phyloP scores from a whole-genome alignment of 2,329 filamentous ascomycete genomes.

The Diaporthe velutina region DNA sequence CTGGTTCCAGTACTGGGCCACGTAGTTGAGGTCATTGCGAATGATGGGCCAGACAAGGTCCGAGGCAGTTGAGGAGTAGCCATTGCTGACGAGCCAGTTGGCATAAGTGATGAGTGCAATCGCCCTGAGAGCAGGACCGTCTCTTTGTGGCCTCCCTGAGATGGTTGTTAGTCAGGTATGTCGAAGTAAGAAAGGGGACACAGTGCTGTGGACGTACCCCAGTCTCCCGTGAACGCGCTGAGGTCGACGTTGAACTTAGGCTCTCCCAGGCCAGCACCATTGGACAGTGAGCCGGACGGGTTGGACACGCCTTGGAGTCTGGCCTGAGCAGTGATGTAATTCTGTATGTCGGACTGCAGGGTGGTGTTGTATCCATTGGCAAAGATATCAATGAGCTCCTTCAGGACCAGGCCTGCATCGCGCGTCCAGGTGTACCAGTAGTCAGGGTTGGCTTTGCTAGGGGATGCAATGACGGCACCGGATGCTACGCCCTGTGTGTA shows the following conservation, averaged over 20 bases:
- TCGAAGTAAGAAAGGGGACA: not conserved
- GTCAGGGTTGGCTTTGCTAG: constrained; percentile 65
- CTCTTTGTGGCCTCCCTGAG: constrained; percentile 79
- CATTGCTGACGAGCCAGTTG: constrained; percentile 78
- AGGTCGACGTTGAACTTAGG: constrained; percentile 79
- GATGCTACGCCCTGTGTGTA: constrained; percentile 59
- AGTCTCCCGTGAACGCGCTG: constrained; percentile 73
- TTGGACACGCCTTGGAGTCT: constrained; percentile 76
- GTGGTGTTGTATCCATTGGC: constrained; percentile 66
- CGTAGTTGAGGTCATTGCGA: constrained; percentile 81
- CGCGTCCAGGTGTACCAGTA: constrained; percentile 86
- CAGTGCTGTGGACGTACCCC: constrained; percentile 60
- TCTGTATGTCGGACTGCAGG: constrained; percentile 72
- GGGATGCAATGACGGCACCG: constrained; percentile 70
- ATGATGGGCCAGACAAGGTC: constrained; percentile 79
- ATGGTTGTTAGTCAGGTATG: constrained; percentile 14
- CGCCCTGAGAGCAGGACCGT: constrained; percentile 83
- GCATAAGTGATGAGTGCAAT: constrained; percentile 80
- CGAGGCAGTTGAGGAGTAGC: constrained; percentile 68
- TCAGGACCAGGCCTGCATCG: constrained; percentile 79
- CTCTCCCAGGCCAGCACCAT: constrained; percentile 73
- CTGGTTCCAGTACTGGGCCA: constrained; percentile 75
- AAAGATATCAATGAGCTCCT: constrained; percentile 77
- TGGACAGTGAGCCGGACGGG: constrained; percentile 71
- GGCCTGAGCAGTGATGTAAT: constrained; percentile 78